Evolutionary conservation across 2,329 filamentous ascomycete species (phyloP).

Genomic region (Aspergillus ibericus): DNA sequence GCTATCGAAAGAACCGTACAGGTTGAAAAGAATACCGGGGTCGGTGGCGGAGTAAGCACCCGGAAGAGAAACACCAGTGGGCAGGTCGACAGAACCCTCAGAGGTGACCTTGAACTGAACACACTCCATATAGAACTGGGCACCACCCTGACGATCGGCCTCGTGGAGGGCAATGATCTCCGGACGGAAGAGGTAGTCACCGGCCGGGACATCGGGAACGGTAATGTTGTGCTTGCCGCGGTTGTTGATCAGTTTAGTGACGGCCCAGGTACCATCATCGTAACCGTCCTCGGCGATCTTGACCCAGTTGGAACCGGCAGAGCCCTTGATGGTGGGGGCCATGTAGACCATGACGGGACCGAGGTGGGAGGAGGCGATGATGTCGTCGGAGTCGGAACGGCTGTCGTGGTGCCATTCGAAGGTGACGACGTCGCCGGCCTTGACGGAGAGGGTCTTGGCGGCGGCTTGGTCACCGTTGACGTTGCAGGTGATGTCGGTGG

Average conservation of each 20-base stretch:
- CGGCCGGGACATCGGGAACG: constrained; percentile 23
- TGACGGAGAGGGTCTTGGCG: constrained; percentile 20
- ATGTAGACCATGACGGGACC: constrained; percentile 25
- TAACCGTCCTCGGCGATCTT: constrained; percentile 26
- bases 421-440: constrained; percentile 24
- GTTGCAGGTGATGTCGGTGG: constrained; percentile 24
- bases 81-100: constrained; percentile 18
- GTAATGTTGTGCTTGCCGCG: constrained; percentile 24
- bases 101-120: constrained; percentile 25
- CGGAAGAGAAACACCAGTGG: constrained; percentile 22
- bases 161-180: constrained; percentile 27
- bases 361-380: constrained; percentile 22
- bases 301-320: constrained; percentile 22
- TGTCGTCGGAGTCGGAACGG: constrained; percentile 21
- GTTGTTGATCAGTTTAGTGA: constrained; percentile 21
- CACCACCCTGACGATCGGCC: constrained; percentile 18
- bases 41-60: constrained; percentile 19
- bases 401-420: constrained; percentile 26
- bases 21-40: constrained; percentile 20
- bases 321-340: constrained; percentile 20
- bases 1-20: constrained; percentile 20
- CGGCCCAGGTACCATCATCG: constrained; percentile 20
- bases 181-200: constrained; percentile 24
- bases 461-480: constrained; percentile 18
- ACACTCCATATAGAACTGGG: constrained; percentile 28